Evolutionary conservation across 2,329 filamentous ascomycete species (phyloP).

Genomic region (Trichoderma aggressivum): DNA sequence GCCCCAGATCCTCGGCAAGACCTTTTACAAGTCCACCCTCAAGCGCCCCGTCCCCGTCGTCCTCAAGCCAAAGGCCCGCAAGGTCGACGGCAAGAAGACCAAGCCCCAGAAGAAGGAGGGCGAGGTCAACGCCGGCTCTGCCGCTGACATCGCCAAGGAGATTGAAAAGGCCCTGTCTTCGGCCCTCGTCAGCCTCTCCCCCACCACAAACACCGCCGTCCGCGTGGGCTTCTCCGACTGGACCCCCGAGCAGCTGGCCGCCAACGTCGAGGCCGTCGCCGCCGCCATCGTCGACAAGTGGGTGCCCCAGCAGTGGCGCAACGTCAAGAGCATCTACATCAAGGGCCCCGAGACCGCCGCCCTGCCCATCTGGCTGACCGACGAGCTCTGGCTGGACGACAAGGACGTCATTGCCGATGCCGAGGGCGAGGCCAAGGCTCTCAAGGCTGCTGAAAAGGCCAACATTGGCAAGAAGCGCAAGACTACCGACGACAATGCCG

Average conservation of each 20-base stretch:
- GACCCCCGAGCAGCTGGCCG: conserved; percentile 70
- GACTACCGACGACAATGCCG: conserved; percentile 40
- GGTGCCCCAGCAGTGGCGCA: conserved; percentile 82
- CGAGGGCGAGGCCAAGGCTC: conserved; percentile 45
- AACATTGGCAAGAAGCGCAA: conserved; percentile 66
- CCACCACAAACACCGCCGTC: conserved; percentile 75
- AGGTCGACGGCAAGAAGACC: conserved; percentile 56
- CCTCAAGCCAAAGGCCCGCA: conserved; percentile 61
- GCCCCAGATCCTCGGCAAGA: conserved; percentile 79
- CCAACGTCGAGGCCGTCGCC: conserved; percentile 74
- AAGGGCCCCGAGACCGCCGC: conserved; percentile 87
- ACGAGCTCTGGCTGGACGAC: conserved; percentile 84
- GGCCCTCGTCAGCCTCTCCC: conserved; percentile 77
- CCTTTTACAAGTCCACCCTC: conserved; percentile 77
- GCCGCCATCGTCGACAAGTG: conserved; percentile 70
- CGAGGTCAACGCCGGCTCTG: conserved; percentile 47
- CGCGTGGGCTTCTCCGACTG: conserved; percentile 74
- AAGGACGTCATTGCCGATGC: conserved; percentile 67
- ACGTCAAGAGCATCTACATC: conserved; percentile 79
- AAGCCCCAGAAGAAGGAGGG: conserved; percentile 54
- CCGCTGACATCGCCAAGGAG: conserved; percentile 71
- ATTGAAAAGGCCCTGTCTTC: conserved; percentile 72
- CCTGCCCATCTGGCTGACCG: conserved; percentile 90
- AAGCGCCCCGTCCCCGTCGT: conserved; percentile 86
- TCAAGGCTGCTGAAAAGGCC: conserved; percentile 43